Conservation (phyloP, 371 early-diverging fungal species). For the Actinomortierella ambigua region DNA sequence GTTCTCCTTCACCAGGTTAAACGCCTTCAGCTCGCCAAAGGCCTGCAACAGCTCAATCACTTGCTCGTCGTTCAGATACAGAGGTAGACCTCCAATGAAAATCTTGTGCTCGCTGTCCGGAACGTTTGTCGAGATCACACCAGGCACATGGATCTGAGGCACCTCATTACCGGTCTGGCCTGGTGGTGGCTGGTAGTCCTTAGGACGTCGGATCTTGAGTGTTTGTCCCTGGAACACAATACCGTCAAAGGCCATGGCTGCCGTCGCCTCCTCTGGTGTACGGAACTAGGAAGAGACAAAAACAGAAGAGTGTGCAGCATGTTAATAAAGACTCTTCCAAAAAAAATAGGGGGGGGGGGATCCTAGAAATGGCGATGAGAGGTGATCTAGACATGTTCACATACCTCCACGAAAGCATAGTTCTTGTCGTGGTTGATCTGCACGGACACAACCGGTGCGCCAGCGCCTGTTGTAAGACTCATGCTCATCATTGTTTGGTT, state of each 20-base stretch:
- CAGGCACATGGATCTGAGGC: constrained; percentile 57
- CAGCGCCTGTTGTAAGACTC: constrained; percentile 60
- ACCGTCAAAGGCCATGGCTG: constrained; percentile 93
- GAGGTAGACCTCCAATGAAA: constrained; percentile 92
- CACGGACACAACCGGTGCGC: constrained; percentile 74
- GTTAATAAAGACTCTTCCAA: neutral
- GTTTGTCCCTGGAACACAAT: constrained; percentile 82
- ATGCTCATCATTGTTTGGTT: constrained; percentile 83
- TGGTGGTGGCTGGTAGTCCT: constrained; percentile 87
- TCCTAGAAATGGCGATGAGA: neutral
- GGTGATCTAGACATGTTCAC: neutral
- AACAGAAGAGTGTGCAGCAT: neutral
- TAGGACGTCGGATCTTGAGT: constrained; percentile 93
- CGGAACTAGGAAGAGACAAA: constrained; percentile 65
- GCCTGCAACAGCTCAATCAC: constrained; percentile 90
- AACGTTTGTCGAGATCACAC: constrained; percentile 81
- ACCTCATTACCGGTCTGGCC: constrained; percentile 52
- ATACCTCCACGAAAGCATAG: constrained; percentile 93
- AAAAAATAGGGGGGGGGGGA: neutral
- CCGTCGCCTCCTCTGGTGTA: constrained; percentile 87
- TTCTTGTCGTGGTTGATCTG: constrained; percentile 93
- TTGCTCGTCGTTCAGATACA: constrained; percentile 91
- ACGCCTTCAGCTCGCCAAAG: constrained; percentile 92
- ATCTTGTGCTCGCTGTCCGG: constrained; percentile 93
- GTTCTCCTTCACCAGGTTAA: constrained; percentile 91